Evolutionary conservation across 2,329 filamentous ascomycete species (phyloP), one percentile per base, ranked within the genome.

Genomic region (Colletotrichum musae): DNA sequence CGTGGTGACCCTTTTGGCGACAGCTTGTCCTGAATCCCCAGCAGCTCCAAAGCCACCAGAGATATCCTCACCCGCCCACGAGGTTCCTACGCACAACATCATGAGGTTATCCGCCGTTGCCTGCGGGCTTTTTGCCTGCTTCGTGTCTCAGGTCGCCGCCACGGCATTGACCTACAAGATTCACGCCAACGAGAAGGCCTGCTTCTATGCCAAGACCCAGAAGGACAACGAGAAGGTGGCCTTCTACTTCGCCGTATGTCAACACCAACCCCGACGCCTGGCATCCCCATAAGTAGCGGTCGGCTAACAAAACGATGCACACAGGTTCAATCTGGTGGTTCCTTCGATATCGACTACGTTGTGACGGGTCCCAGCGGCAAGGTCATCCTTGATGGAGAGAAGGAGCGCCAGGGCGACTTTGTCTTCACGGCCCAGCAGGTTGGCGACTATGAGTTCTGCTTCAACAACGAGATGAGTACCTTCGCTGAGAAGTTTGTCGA

Each of bases 401-500:
- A 97, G 84, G 96, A 93, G 84, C 90, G 95, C 73, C 95, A 98
- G 83, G 96, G 95, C 62, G 96, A 99, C 82, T 98, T 97, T 78
- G 96, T 99, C 72, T 99, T 99, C 82, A 97, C 95, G 0, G 96
- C 95, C 53, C 94, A 94, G 76, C 90, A 94, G 60, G 78, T 88
- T 6, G 96, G 96, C 73, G 95, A 98, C 77, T 98, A 98, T 84
- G 90, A 91, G 62, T 98, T 99, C 85, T 99, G 96, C 88, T 99
- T 99, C 86, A 93, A 95, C 83, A 99, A 99, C 78, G 93, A 96
- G 79, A 97, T 99, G 93, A 97, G 93, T 78, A 98, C 95, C 0
- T 98, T 97, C 79, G 92, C 95, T 60, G 96, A 99, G 84, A 99
- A 99, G 85, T 91, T 94, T 80, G 95, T 99, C 72, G 96, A 99